Conservation (phyloP, 1,139 yeast genomes). For the Nematodospora anomalae region DNA sequence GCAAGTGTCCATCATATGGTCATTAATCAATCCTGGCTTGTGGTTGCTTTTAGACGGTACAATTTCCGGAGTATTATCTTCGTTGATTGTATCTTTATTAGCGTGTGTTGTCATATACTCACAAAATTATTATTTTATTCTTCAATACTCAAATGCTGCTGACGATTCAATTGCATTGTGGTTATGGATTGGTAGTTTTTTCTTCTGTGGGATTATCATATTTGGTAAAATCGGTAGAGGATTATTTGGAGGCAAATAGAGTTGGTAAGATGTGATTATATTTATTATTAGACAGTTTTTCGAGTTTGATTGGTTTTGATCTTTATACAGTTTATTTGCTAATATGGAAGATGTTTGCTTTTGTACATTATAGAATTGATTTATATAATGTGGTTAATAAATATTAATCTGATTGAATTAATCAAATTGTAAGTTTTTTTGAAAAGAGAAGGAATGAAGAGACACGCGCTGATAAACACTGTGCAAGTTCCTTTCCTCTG, state of each 20-base stretch:
- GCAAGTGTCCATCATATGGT: conserved; percentile 77
- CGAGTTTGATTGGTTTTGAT: too few species aligned
- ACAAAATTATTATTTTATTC: conserved; percentile 26
- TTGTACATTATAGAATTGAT: background rate
- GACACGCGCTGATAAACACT: too few species aligned
- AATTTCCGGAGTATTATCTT: conserved; percentile 57
- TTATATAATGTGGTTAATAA: too few species aligned
- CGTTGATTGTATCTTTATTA: conserved; percentile 41
- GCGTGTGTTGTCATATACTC: conserved; percentile 39
- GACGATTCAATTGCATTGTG: conserved; percentile 38
- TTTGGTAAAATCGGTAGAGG: conserved; percentile 75
- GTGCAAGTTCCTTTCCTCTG: too few species aligned
- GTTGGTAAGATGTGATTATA: background rate
- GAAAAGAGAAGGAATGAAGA: too few species aligned
- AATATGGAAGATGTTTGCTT: background rate
- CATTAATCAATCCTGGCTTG: conserved; percentile 70
- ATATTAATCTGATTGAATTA: too few species aligned
- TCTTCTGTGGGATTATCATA: conserved; percentile 66
- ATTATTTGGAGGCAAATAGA: conserved; percentile 24
- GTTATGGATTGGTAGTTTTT: conserved; percentile 60
- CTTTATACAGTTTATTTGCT: background rate
- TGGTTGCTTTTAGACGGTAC: conserved; percentile 85
- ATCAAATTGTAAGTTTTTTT: too few species aligned
- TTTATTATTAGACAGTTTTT: background rate
- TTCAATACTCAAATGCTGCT: conserved; percentile 16